Conservation (phyloP, 2,329 filamentous ascomycete genomes). For the Hymenoscyphus scutula region DNA sequence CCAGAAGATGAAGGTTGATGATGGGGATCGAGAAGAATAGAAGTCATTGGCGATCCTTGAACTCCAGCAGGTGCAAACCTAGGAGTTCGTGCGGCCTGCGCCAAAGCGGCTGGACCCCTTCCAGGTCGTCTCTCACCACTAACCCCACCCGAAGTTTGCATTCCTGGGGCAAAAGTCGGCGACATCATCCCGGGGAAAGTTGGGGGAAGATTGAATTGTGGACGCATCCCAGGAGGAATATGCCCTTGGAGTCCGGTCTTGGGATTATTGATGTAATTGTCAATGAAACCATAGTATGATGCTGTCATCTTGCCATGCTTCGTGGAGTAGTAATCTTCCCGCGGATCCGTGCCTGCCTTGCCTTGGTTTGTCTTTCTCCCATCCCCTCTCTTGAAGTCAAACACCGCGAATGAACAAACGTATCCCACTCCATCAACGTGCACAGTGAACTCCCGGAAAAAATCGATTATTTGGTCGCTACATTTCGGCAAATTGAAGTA, state of each 20-base stretch:
- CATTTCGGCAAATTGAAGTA: conserved; percentile 83
- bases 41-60: conserved; percentile 58
- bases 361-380: conserved; percentile 48
- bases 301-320: conserved; percentile 99
- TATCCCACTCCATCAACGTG: conserved; percentile 95
- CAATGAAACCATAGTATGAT: conserved; percentile 91
- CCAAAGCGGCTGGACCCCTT: conserved; percentile 38
- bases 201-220: conserved; percentile 72
- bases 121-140: conserved; percentile 45
- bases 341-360: conserved; percentile 50
- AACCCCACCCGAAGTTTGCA: conserved; percentile 51
- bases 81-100: conserved; percentile 41
- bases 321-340: conserved; percentile 89
- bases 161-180: conserved; percentile 55
- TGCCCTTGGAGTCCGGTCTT: conserved; percentile 64
- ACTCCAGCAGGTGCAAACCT: conserved; percentile 42
- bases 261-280: conserved; percentile 80
- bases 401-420: conserved; percentile 95
- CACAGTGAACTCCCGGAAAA: conserved; percentile 96
- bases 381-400: conserved; percentile 87
- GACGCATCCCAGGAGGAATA: conserved; percentile 53
- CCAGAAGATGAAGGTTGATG: conserved; percentile 62
- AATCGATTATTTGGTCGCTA: conserved; percentile 91
- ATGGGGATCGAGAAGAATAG: conserved; percentile 71
- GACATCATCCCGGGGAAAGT: conserved; percentile 70